These are phyloP conservation scores for Exophiala alcalophila DNA, from an alignment of 2,329 filamentous ascomycete genomes.

Conservation along the genomic window DNA sequence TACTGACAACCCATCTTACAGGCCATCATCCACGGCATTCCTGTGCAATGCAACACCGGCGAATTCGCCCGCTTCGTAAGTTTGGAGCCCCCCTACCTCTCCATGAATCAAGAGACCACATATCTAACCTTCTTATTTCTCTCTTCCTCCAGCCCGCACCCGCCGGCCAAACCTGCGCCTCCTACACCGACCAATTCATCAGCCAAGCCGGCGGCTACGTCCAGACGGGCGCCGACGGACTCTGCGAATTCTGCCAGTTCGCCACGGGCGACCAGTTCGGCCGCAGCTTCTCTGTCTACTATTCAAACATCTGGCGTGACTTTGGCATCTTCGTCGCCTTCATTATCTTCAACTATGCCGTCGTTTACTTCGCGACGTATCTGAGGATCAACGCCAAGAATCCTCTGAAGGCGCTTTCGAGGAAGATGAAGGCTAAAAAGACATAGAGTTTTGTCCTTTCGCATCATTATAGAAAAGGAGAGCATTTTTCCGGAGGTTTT, in stretches of 20 bases:
- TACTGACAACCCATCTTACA: slow-evolving; percentile 1
- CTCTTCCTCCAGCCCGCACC: slow-evolving; percentile 60
- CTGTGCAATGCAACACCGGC: slow-evolving; percentile 63
- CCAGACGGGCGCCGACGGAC: slow-evolving; percentile 43
- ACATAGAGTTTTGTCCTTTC: background rate
- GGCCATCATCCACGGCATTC: slow-evolving; percentile 62
- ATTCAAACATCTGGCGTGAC: slow-evolving; percentile 71
- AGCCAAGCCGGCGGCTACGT: slow-evolving; percentile 45
- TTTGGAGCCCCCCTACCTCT: background rate
- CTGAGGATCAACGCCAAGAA: slow-evolving; percentile 28
- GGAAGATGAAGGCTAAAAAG: slow-evolving; percentile 17
- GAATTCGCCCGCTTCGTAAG: slow-evolving; percentile 53
- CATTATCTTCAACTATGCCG: slow-evolving; percentile 62
- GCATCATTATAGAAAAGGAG: background rate
- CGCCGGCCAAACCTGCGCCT: slow-evolving; percentile 56
- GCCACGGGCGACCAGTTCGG: slow-evolving; percentile 42
- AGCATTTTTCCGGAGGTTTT: no score
- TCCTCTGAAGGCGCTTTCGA: slow-evolving; percentile 18
- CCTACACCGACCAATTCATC: slow-evolving; percentile 57
- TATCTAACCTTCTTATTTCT: slow-evolving; percentile 36
- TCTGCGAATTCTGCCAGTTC: slow-evolving; percentile 51
- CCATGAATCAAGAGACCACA: no score
- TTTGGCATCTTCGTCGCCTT: slow-evolving; percentile 75
- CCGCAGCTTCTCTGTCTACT: slow-evolving; percentile 49
- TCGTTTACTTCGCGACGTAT: slow-evolving; percentile 25